Percentiles rank a stretch among this genome's conserved stretches.
Conservation (phyloP, 495 filamentous ascomycete genomes). For the Penicillium dipodomyicola region DNA sequence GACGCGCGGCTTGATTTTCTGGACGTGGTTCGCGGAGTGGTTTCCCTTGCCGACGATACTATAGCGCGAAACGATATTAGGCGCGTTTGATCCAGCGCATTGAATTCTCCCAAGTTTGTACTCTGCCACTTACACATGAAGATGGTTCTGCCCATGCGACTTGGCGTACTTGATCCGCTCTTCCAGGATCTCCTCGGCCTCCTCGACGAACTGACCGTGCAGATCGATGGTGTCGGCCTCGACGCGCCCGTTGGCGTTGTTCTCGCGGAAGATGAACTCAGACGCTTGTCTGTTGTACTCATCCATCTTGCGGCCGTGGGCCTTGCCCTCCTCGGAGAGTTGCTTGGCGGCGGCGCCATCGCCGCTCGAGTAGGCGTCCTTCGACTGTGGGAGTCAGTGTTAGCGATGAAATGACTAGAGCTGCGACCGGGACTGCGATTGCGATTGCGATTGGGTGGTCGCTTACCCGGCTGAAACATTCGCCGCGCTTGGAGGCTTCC, state of each 20-base stretch:
- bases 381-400: constrained; percentile 50
- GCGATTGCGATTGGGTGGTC: not conserved
- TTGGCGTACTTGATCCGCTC: constrained; percentile 74
- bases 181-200: constrained; percentile 87
- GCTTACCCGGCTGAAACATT: constrained; percentile 69
- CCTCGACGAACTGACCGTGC: constrained; percentile 89
- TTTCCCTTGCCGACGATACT: constrained; percentile 93
- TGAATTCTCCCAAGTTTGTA: not conserved
- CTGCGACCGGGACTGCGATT: not conserved
- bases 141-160: constrained; percentile 66
- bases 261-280: constrained; percentile 91
- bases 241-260: constrained; percentile 72
- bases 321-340: constrained; percentile 79
- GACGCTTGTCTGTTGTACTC: constrained; percentile 84
- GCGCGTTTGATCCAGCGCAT: not conserved
- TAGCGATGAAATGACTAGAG: not conserved
- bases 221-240: constrained; percentile 84
- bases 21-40: constrained; percentile 72
- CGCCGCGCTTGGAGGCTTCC: constrained; percentile 70
- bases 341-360: constrained; percentile 77
- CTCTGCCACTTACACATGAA: constrained; percentile 59
- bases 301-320: constrained; percentile 74
- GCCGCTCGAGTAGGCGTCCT: constrained; percentile 74
- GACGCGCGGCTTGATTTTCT: constrained; percentile 89
- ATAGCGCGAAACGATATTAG: not conserved